Base-by-base conservation (phyloP, 2,329 filamentous ascomycete genomes). In the Pseudogymnoascus sp. region DNA sequence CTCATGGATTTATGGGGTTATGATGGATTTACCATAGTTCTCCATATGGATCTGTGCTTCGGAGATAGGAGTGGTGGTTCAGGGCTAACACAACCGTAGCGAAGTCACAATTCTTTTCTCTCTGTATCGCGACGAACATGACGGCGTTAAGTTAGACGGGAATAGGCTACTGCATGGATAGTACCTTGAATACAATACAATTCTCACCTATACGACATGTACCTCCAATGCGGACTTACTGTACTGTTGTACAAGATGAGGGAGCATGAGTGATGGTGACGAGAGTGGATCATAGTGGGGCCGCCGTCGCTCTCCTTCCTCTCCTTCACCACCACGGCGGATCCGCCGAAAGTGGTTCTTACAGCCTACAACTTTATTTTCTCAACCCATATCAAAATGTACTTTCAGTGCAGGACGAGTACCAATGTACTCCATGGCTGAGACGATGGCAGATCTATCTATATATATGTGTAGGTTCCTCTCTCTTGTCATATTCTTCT, bases 391-490 rank as follows among this genome's bases (percentile, higher is more conserved):
- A 16, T 23, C 41, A 45, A 23, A 42, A 23, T 42, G 39, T 42
- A 42, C 39, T 23, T 14, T 2, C 5, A 42, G 19, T 23, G 5
- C 9, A 45, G 22, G 2, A 23, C 22, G 19, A 14, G 41, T 45
- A 25, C 41, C 41, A 4, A 45, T 45, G 41, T 45, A 45, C 35
- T 30, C 25, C 39, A 25, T 38, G n/a, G 16, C 23, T 58, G 1
- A 16, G 16, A 14, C 19, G 33, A 6, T 22, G 69, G 62, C 58
- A 60, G 60, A 58, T 30, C 49, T 45, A 39, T 58, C 60, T 82
- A 81, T 81, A 81, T 77, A 80, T 45, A 42, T 42, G 38, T 39
- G 41, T 45, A 72, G 25, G 11, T 33, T 9, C 28, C 58, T 9
- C 14, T 67, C 36, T 60, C 63, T 66, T 72, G 67, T 68, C 70